phyloP scores from a whole-genome alignment of 2,329 filamentous ascomycete genomes.

The Fusarium coffeatum region DNA sequence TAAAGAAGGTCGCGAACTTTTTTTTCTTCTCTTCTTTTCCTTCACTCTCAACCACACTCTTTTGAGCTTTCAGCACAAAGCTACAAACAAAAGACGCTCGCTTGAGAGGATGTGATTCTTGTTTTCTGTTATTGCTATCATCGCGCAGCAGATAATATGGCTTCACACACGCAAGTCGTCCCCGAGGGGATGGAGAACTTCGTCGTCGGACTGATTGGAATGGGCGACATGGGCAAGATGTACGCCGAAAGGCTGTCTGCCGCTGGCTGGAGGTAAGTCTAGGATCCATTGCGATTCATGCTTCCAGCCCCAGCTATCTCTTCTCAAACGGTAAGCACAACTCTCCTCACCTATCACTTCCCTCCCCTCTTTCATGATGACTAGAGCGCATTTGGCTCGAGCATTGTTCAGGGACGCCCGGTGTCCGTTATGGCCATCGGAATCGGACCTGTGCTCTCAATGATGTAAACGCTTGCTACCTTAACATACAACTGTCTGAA shows the following conservation, averaged over 20 bases:
- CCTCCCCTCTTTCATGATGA: constrained; percentile 78
- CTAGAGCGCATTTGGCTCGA: constrained; percentile 99
- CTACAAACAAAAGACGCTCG: constrained; percentile 23
- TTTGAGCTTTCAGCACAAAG: constrained; percentile 29
- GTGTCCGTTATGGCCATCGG: constrained; percentile 81
- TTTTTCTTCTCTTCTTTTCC: constrained; percentile 36
- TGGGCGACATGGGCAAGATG: constrained; percentile 99
- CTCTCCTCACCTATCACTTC: constrained; percentile 13
- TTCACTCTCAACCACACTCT: constrained; percentile 20
- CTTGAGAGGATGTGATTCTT: constrained; percentile 47
- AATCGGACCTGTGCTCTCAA: constrained; percentile 74
- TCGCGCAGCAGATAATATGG: constrained; percentile 48
- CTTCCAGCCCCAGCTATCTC: constrained; percentile 27
- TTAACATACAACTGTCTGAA: constrained; percentile 84
- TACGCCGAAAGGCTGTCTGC: constrained; percentile 89
- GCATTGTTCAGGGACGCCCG: constrained; percentile 77
- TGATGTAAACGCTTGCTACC: constrained; percentile 99
- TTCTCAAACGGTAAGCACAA: constrained; percentile 40
- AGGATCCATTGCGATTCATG: constrained; percentile 18
- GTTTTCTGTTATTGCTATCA: constrained; percentile 40
- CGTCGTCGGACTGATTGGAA: constrained; percentile 93
- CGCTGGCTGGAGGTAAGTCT: constrained; percentile 90
- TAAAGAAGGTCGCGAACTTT: constrained; percentile 42
- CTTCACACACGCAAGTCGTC: constrained; percentile 42
- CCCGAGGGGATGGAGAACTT: constrained; percentile 71